Base-by-base conservation (phyloP, 768 basidiomycete genomes). In the Flagelloscypha sp. region DNA sequence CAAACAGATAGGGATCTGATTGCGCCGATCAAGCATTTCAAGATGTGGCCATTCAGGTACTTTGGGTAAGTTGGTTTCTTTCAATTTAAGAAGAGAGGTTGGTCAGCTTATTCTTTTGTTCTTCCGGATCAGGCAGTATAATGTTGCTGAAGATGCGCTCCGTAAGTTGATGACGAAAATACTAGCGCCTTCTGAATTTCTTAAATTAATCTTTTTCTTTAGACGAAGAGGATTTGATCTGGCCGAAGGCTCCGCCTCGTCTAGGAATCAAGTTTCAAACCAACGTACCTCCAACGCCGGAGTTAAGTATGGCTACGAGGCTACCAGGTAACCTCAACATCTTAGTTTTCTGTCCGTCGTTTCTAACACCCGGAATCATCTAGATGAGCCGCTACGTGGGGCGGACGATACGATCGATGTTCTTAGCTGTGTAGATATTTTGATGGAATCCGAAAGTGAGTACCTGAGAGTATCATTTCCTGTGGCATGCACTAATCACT, bases 211-310 rank as follows among this genome's bases (percentile, higher is more conserved):
- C 48, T 40, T 37, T 32, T 27, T 25, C 19, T 33, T 44, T 56
- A 92, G 94, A 98, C 68, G 79, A 88, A 30, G 90, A 99, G 57
- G 94, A 99, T 62, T 76, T 90, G 40, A 94, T 98, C 54, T 97
- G 92, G 56, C 93, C 94, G 40, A 82, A 90, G 39, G 81, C 89
- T 10, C 83, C 87, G 6, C 93, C 87, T 16, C 80, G 93, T n/a
- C 72, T 89, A 24, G 90, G 92, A 11, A 72, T 78, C 25, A 90
- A 86, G 52, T 97, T 74, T 52, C 92, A 97, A 57, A 84, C 70
- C 28, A 65, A 50, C 43, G 76, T 76, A 11, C 75, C 69, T 30
- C 46, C 58, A 18, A 63, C 59, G 5, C 68, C 70, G 34, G 66
- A 70, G 40, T 47, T 54, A 28, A 54, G 52, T 52, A 62, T n/a